These are phyloP conservation scores for Toxicodendron radicans DNA, from an alignment of 345 rosid species.

Conservation along the genomic window DNA sequence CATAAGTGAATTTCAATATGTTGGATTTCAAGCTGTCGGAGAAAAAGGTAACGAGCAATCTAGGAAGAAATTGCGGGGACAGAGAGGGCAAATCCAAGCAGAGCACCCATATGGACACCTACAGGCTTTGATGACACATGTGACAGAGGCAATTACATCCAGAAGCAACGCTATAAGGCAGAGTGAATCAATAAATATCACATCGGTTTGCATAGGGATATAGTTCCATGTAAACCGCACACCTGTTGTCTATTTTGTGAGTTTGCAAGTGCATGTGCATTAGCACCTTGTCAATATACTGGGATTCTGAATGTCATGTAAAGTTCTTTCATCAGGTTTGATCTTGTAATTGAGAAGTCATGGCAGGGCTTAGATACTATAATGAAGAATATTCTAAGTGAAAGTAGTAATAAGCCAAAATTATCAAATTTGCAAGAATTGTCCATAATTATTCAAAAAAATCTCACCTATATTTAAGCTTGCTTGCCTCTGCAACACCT, in stretches of 20 bases:
- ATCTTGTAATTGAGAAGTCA: neutral
- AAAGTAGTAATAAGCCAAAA: conserved; percentile 15
- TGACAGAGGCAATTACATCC: neutral
- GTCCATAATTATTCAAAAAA: neutral
- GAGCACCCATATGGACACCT: neutral
- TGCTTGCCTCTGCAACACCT: conserved; percentile 76
- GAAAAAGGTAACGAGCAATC: neutral
- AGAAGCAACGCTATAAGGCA: neutral
- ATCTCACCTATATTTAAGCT: conserved; percentile 63
- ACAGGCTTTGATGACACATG: neutral
- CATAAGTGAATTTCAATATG: too few species aligned
- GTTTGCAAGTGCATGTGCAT: neutral
- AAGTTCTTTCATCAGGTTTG: neutral
- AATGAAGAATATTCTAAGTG: conserved; percentile 23
- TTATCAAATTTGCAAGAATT: conserved; percentile 27
- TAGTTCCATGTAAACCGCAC: neutral
- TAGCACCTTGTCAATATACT: neutral
- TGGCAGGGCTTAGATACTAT: neutral
- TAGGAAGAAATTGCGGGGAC: neutral
- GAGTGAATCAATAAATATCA: neutral
- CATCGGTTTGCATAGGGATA: neutral
- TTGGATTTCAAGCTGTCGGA: neutral
- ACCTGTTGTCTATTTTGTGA: neutral
- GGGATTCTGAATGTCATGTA: neutral
- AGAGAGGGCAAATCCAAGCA: neutral